Conservation (phyloP, 352 stramenopile genomes). For the Plasmopara halstedii region DNA sequence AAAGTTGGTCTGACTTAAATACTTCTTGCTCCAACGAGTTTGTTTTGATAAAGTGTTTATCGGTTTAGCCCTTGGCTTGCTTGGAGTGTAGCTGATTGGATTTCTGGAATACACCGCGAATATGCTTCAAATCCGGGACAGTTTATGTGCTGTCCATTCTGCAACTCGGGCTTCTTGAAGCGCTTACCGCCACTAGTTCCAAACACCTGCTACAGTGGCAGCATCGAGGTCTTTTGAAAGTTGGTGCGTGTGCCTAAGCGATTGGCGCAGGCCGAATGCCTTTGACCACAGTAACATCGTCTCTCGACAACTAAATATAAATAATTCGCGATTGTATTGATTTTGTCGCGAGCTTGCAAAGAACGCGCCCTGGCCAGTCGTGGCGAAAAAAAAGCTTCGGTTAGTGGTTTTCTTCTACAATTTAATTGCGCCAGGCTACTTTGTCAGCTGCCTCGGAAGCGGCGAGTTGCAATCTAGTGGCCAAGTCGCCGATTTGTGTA, state of each 20-base stretch:
- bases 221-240: background rate
- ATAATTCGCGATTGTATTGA: too few relatives aligned
- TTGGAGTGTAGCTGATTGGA: background rate
- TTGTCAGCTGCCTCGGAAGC: too few relatives aligned
- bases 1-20: constrained; percentile 1
- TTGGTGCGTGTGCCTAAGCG: background rate
- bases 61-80: background rate
- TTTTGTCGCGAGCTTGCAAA: too few relatives aligned
- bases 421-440: too few relatives aligned
- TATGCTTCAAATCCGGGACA: background rate
- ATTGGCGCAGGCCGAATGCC: background rate
- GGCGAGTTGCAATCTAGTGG: too few relatives aligned
- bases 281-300: background rate
- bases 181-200: background rate
- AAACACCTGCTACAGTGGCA: background rate
- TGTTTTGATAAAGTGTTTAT: constrained; percentile 2
- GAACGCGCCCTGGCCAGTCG: too few relatives aligned
- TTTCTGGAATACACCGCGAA: constrained; percentile 6
- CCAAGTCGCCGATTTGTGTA: too few relatives aligned
- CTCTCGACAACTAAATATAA: too few relatives aligned
- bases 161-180: background rate
- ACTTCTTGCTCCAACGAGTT: constrained; percentile 5
- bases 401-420: too few relatives aligned
- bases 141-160: constrained; percentile 10
- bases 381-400: too few relatives aligned